phyloP scores from a whole-genome alignment of 805 yeast genomes.

The Candida yuanshanica region DNA sequence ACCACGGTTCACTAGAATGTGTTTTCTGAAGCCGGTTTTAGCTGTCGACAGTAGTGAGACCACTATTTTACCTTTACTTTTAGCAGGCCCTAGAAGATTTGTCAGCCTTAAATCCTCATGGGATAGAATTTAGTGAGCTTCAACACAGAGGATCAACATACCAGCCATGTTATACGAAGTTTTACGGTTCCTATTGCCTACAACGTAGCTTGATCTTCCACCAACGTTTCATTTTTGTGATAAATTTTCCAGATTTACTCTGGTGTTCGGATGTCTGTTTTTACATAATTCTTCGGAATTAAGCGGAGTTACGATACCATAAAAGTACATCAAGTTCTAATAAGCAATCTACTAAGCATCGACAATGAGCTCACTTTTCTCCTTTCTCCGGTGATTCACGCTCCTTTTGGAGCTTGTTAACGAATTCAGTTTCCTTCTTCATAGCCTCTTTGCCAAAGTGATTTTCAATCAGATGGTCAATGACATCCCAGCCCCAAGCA shows the following conservation, averaged over 20 bases:
- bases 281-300: neutral
- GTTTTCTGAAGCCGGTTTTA: constrained; percentile 80
- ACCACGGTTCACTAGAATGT: constrained; percentile 75
- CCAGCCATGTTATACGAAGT: neutral
- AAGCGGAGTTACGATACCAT: too few relatives aligned
- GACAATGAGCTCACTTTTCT: too few relatives aligned
- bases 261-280: neutral
- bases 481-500: constrained; percentile 92
- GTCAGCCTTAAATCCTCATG: neutral
- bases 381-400: too few relatives aligned
- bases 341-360: too few relatives aligned
- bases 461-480: constrained; percentile 69
- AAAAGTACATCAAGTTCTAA: too few relatives aligned
- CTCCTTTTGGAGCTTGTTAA: constrained; percentile 25
- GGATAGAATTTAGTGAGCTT: neutral
- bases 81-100: constrained; percentile 39
- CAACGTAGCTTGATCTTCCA: neutral
- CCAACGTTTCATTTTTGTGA: neutral
- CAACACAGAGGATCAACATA: neutral
- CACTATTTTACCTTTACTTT: constrained; percentile 67
- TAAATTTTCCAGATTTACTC: too few relatives aligned
- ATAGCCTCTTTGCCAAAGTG: constrained; percentile 28
- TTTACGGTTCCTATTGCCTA: neutral
- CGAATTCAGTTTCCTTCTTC: constrained; percentile 2
- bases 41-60: constrained; percentile 87